Percentiles rank a stretch among this genome's conserved stretches.
Evolutionary conservation across 2,329 filamentous ascomycete species (phyloP).

Genomic region (Colletotrichum sojae): DNA sequence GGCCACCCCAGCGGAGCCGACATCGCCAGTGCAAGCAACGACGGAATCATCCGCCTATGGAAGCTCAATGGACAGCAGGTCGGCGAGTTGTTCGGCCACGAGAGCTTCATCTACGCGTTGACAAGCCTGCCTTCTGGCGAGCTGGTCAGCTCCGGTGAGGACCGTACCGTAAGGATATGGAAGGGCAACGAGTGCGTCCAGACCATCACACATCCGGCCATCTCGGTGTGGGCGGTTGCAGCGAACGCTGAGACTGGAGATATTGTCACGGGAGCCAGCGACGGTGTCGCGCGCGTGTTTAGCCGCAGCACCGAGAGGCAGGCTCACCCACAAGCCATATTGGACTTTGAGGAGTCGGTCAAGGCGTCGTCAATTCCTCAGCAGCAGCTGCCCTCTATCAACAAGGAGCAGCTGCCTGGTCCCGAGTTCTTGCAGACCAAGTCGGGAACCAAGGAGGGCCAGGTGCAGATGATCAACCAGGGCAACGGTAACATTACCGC

Average conservation of each 20-base stretch:
- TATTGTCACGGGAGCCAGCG: slow-evolving; percentile 93
- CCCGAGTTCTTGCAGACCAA: slow-evolving; percentile 88
- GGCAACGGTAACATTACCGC: slow-evolving; percentile 85
- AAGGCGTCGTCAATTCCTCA: slow-evolving; percentile 89
- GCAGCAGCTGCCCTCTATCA: slow-evolving; percentile 85
- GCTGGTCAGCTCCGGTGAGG: slow-evolving; percentile 91
- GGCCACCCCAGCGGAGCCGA: slow-evolving; percentile 86
- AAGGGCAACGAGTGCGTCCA: slow-evolving; percentile 86
- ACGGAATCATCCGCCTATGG: slow-evolving; percentile 90
- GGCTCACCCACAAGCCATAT: slow-evolving; percentile 77
- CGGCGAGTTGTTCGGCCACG: slow-evolving; percentile 86
- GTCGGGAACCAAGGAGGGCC: slow-evolving; percentile 93
- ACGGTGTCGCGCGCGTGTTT: slow-evolving; percentile 88
- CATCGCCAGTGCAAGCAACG: slow-evolving; percentile 96
- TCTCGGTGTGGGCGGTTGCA: slow-evolving; percentile 96
- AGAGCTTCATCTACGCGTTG: slow-evolving; percentile 94
- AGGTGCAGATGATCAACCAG: slow-evolving; percentile 92
- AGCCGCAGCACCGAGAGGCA: slow-evolving; percentile 78
- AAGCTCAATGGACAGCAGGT: slow-evolving; percentile 83
- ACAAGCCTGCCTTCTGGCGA: slow-evolving; percentile 85
- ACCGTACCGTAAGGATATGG: slow-evolving; percentile 95
- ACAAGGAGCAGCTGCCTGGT: slow-evolving; percentile 92
- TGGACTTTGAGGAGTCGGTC: slow-evolving; percentile 85
- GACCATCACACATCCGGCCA: slow-evolving; percentile 96
- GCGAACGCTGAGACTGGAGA: slow-evolving; percentile 86